phyloP scores from a whole-genome alignment of 2,329 filamentous ascomycete genomes.

The Byssothecium circinans region DNA sequence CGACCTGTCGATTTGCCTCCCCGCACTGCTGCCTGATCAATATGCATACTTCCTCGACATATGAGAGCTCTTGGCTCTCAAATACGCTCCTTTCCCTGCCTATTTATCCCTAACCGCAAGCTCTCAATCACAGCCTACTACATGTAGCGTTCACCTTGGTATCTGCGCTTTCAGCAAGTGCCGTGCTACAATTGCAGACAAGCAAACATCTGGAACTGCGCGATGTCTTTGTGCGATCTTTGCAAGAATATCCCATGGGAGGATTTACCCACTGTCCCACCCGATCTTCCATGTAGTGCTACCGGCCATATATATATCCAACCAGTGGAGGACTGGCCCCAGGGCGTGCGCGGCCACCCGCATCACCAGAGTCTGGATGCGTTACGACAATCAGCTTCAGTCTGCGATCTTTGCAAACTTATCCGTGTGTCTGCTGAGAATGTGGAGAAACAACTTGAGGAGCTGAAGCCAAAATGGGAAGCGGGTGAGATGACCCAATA shows the following conservation, averaged over 20 bases:
- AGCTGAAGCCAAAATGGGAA: slow-evolving; percentile 7
- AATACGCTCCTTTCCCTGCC: no score
- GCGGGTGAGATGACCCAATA: slow-evolving; percentile 1
- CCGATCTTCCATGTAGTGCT: background rate
- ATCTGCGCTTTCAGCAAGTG: no score
- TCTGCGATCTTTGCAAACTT: slow-evolving; percentile 5
- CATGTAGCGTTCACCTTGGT: no score
- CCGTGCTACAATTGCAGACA: no score
- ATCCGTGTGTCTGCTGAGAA: slow-evolving; percentile 8
- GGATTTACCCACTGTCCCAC: slow-evolving; percentile 2
- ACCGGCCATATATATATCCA: slow-evolving; percentile 9
- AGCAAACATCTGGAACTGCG: no score
- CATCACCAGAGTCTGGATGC: slow-evolving; percentile 6
- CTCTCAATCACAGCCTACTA: no score
- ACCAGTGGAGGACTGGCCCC: slow-evolving; percentile 1
- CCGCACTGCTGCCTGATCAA: no score
- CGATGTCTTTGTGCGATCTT: slow-evolving; percentile 10
- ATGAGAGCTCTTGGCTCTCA: no score
- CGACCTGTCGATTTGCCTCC: no score
- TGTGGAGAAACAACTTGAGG: slow-evolving; percentile 6
- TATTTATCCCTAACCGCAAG: no score
- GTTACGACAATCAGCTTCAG: slow-evolving; percentile 2
- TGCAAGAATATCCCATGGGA: slow-evolving; percentile 11
- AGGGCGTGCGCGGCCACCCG: slow-evolving; percentile 1
- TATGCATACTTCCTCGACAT: no score